Evolutionary conservation across 1,139 yeast genomes (phyloP), one percentile per base, ranked within the genome.

Genomic region (Trichomonascaceae sp.): DNA sequence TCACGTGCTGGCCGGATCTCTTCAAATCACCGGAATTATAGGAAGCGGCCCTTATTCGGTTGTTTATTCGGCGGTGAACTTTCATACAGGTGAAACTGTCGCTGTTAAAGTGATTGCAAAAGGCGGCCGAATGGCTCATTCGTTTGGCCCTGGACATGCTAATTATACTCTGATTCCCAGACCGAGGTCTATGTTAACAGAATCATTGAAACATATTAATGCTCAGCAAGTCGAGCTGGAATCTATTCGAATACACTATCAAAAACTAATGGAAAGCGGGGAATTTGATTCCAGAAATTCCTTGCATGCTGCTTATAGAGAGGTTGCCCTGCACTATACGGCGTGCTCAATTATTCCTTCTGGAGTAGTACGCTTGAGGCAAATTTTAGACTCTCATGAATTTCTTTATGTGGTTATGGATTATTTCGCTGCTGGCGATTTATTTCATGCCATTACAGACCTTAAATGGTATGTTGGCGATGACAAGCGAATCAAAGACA

Each of bases 1-100:
- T 46, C 50, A 50, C 43, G 52, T 45, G 32, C 45, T 38, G n/a
- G 45, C 53, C 54, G 57, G 47, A 49, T 59, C 55, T 10, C 52
- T 58, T 19, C 57, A 59, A 12, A 59, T 63, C 27, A 50, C 55
- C 24, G 55, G 59, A 6, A 58, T 66, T 32, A 59, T 66, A 45
- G 96, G 97, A 15, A 81, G 95, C 0, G 96, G 97, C 43, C 90
- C 96, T 20, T 89, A 86, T 66, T 96, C 96, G 1, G 76, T 87
- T 32, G 95, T 90, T 13, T 89, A 86, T 70, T 75, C 81, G 17
- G 91, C 89, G 7, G 72, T 76, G 60, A 85, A 87, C 66, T 60
- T 76, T 15, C 63, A 61, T 50, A 77, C 84, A 0, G 77, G 79
- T 32, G 67, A 74, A 52, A 69, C 74, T 32, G 83, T 76, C 63